Evolutionary conservation across 169 alveolate genomes (phyloP).

Genomic region (Plasmodium sp.): DNA sequence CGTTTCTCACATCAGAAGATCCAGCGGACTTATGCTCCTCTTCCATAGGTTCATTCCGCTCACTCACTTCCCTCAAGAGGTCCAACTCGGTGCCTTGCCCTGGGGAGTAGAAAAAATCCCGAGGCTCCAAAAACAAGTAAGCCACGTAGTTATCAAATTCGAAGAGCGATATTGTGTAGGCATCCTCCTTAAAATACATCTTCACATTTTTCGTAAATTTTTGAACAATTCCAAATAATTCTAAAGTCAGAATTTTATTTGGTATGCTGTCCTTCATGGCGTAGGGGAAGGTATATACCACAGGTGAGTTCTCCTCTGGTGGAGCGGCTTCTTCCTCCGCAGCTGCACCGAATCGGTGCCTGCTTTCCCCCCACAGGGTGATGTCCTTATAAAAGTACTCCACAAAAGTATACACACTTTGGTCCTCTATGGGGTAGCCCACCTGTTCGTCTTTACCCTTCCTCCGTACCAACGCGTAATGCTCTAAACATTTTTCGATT

Average conservation of each 20-base stretch:
- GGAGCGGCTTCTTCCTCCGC: neutral
- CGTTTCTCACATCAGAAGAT: neutral
- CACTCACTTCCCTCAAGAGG: neutral
- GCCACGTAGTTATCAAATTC: conserved; percentile 69
- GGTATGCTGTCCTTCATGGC: neutral
- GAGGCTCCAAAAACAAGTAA: conserved; percentile 46
- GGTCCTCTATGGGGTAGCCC: conserved; percentile 25
- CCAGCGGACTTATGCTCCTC: neutral
- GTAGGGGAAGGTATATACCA: neutral
- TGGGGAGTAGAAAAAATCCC: conserved; percentile 40
- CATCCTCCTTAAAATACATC: conserved; percentile 20
- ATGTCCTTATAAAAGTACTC: conserved; percentile 37
- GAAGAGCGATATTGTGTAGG: conserved; percentile 19
- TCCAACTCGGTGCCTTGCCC: neutral
- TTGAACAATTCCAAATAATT: conserved; percentile 32
- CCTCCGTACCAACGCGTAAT: neutral
- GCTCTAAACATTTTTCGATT: conserved; percentile 35
- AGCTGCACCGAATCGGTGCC: neutral
- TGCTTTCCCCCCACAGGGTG: conserved; percentile 14
- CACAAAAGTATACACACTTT: conserved; percentile 18
- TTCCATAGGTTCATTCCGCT: neutral
- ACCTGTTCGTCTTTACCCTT: neutral
- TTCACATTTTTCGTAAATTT: conserved; percentile 48
- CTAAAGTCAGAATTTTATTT: conserved; percentile 45
- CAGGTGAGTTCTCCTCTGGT: neutral